Base-by-base conservation (phyloP, 768 basidiomycete genomes). In the Tubosaeta sp. region DNA sequence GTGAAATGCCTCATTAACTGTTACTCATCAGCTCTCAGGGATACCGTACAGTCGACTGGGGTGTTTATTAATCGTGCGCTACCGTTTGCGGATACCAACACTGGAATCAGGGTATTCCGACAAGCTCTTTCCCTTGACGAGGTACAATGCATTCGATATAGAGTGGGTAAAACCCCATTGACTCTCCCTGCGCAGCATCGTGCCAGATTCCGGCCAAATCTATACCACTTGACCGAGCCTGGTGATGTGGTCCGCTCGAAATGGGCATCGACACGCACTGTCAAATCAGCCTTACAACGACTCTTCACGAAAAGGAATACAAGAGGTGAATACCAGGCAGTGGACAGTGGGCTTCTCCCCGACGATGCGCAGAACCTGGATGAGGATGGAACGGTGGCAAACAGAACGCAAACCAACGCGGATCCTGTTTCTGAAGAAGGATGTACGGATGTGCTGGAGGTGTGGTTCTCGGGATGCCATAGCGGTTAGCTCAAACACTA, bases 121-220 rank as follows among this genome's bases (percentile, higher is more conserved):
- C 90, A 93, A 44, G 90, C 88, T 0, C 71, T 91, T 19, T 73
- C 89, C 11, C 78, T 92, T 35, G 88, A 91, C 55, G 89, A 91
- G 71, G 86, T 86, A 55, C 49, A 62, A 6, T 41, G 22, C 29
- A 39, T 48, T 31, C 38, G 44, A 35, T 16, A 37, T 53, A 26
- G 12, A 14, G 17, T n/a, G n/a, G 38, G 8, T 29, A 3, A 35
- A 25, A 43, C 43, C 2, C 17, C 19, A 12, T 48, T 68, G 22
- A 71, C 29, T 27, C 42, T 44, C 29, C 9, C 47, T 27, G 17
- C 31, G 14, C 43, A 89, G 84, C 84, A 74, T 53, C 85, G 87
- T 32, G 74, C 78, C n/a, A 81, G 76, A 62, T 90, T 83, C 62
- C 67, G 73, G 26, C 84, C 87, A 3, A 86, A 83, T 57, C 59